These are phyloP conservation scores for Leccinum ponderosum DNA, from an alignment of 1,284 basidiomycete genomes.

Conservation along the genomic window DNA sequence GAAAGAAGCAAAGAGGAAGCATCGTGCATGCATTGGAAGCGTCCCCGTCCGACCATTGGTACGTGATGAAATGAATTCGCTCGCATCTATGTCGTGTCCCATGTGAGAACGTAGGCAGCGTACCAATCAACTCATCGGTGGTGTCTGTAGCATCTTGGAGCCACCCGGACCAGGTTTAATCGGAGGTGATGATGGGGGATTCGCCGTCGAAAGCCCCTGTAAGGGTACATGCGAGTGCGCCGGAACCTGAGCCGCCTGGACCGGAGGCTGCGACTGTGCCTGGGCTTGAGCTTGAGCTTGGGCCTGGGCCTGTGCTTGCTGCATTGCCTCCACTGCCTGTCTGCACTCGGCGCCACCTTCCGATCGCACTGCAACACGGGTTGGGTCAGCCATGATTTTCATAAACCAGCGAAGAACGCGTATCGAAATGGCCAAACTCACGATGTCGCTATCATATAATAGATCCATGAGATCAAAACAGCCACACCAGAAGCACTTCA, in stretches of 20 bases:
- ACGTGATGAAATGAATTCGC: conserved; percentile 7
- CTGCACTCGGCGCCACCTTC: conserved; percentile 79
- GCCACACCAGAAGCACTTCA: conserved; percentile 25
- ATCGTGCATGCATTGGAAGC: conserved; percentile 10
- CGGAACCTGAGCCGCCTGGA: conserved; percentile 19
- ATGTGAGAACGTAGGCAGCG: neutral
- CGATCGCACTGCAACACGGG: conserved; percentile 61
- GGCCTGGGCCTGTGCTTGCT: conserved; percentile 35
- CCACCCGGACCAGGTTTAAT: conserved; percentile 26
- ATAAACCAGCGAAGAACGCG: conserved; percentile 16
- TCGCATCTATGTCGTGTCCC: conserved; percentile 19
- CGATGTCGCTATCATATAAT: conserved; percentile 33
- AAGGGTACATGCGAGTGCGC: conserved; percentile 21
- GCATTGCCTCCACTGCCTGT: conserved; percentile 40
- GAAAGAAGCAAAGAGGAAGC: neutral
- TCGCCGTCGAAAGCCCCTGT: conserved; percentile 23
- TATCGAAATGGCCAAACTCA: conserved; percentile 25
- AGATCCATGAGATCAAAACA: conserved; percentile 21
- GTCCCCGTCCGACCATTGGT: conserved; percentile 24
- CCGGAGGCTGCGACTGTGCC: conserved; percentile 18
- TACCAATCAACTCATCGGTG: conserved; percentile 19
- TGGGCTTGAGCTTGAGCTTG: conserved; percentile 23
- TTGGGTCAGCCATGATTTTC: conserved; percentile 25
- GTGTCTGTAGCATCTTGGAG: conserved; percentile 17
- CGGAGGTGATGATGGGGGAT: conserved; percentile 19